Conservation (phyloP, 192 early-diverging fungal species). For the Coemansia pectinata region DNA sequence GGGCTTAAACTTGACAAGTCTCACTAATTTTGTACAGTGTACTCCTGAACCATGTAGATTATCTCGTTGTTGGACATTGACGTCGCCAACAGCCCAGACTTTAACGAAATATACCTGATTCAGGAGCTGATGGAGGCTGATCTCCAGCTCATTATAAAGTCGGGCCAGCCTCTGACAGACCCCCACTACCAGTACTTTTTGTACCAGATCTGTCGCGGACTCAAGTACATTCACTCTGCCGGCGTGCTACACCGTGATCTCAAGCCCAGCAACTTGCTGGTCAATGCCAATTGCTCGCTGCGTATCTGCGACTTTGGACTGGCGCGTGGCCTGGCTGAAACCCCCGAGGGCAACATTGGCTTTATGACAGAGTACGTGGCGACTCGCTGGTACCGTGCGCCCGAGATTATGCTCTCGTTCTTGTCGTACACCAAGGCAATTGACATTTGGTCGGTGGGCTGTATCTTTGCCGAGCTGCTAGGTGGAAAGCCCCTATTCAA, state of each 20-base stretch:
- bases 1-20: not conserved
- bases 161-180: constrained; percentile 88
- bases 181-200: constrained; percentile 99
- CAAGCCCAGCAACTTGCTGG: constrained; percentile 89
- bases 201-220: constrained; percentile 93
- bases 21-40: not conserved
- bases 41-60: constrained; percentile 61
- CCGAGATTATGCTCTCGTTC: constrained; percentile 98
- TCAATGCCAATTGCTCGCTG: constrained; percentile 91
- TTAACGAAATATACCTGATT: constrained; percentile 95
- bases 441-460: constrained; percentile 99
- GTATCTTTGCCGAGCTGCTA: constrained; percentile 98
- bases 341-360: constrained; percentile 76
- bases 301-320: constrained; percentile 99
- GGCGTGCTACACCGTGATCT: constrained; percentile 97
- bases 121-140: constrained; percentile 99
- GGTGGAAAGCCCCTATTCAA: constrained; percentile 94
- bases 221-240: constrained; percentile 99
- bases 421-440: constrained; percentile 98
- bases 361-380: constrained; percentile 99
- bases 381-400: constrained; percentile 99
- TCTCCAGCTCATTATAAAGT: constrained; percentile 94
- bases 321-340: constrained; percentile 87
- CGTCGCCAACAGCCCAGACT: constrained; percentile 76
- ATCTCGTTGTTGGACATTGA: constrained; percentile 92